Percentiles rank a stretch among this genome's conserved stretches.
Conservation (phyloP, 2,329 filamentous ascomycete species). For the Colletotrichum australisinense region DNA sequence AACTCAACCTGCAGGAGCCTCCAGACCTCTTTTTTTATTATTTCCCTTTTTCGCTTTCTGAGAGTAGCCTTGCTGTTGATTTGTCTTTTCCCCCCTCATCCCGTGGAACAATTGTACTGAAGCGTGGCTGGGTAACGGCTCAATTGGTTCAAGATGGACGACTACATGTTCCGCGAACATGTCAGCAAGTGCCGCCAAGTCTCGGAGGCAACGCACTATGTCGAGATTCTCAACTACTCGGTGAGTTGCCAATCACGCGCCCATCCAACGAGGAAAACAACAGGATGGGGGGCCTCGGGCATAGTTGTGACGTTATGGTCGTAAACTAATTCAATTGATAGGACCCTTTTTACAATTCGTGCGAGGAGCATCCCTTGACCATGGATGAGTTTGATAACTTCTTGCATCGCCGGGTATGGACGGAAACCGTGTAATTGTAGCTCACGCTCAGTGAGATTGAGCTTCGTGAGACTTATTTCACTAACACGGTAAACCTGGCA, state of each 20-base stretch:
- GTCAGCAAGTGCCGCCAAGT: slow-evolving; percentile 61
- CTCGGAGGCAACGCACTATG: slow-evolving; percentile 63
- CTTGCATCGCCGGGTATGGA: slow-evolving; percentile 59
- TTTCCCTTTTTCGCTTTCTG: neutral
- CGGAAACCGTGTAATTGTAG: neutral
- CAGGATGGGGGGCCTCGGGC: neutral
- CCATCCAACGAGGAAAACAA: neutral
- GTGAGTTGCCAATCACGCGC: slow-evolving; percentile 49
- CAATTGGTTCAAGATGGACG: slow-evolving; percentile 60
- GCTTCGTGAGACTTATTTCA: neutral
- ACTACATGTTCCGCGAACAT: slow-evolving; percentile 66
- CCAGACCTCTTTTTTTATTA: slow-evolving; percentile 15
- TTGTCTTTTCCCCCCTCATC: neutral
- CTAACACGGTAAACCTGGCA: slow-evolving; percentile 42
- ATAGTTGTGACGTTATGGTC: neutral
- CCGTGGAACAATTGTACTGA: neutral
- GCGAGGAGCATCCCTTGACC: slow-evolving; percentile 63
- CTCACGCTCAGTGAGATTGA: neutral
- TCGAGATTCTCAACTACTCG: slow-evolving; percentile 71
- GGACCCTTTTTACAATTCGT: slow-evolving; percentile 61
- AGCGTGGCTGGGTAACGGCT: slow-evolving; percentile 5
- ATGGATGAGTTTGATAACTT: slow-evolving; percentile 70
- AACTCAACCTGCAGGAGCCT: slow-evolving; percentile 30
- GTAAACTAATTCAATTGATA: slow-evolving; percentile 40
- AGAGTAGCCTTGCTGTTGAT: slow-evolving; percentile 13